Evolutionary conservation across 139 green algal species (phyloP).

Genomic region (Volvox africanus): DNA sequence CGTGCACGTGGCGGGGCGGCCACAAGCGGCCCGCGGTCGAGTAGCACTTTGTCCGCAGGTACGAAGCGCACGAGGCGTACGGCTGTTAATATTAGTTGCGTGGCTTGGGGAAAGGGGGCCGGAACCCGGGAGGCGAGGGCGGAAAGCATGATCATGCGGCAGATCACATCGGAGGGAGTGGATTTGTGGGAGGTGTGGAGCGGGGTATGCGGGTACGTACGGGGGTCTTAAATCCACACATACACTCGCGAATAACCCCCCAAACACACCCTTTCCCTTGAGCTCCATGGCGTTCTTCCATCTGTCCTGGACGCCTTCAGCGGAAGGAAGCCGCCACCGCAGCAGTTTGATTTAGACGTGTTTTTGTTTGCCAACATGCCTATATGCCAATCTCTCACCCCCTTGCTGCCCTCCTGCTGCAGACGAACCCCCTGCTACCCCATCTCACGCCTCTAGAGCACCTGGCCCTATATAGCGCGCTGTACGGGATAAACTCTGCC

Average conservation of each 20-base stretch:
- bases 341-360: too few species aligned
- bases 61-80: not conserved
- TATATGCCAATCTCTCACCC: not conserved
- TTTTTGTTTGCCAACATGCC: too few species aligned
- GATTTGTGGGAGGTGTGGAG: too few species aligned
- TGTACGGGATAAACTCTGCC: not conserved
- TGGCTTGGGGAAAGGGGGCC: not conserved
- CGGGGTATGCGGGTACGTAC: too few species aligned
- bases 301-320: too few species aligned
- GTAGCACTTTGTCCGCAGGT: conserved; percentile 43
- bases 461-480: conserved; percentile 10
- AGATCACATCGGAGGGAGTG: too few species aligned
- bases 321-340: too few species aligned
- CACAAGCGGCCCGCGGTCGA: not conserved
- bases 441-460: conserved; percentile 27
- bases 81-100: not conserved
- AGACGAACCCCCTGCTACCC: conserved; percentile 35
- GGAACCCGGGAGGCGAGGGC: not conserved
- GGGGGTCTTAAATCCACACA: too few species aligned
- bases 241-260: too few species aligned
- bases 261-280: too few species aligned
- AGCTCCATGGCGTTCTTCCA: too few species aligned
- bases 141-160: not conserved
- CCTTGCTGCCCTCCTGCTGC: not conserved
- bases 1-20: conserved; percentile 2